Evolutionary conservation across 371 early-diverging fungal genomes (phyloP), one percentile per base, ranked within the genome.

Genomic region (Apophysomyces ossiformis): DNA sequence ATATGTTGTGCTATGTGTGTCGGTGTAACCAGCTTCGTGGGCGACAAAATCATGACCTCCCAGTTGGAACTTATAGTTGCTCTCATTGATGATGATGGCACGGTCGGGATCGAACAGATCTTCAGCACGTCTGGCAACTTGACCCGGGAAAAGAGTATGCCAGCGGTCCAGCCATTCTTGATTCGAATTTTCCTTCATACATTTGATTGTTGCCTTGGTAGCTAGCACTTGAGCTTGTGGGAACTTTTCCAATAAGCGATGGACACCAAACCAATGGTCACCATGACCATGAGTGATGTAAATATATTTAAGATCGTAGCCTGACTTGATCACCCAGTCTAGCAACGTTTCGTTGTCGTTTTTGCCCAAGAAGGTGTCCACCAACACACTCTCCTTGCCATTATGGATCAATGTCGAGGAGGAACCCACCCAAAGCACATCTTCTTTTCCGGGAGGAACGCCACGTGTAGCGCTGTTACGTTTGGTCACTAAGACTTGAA

Each of bases 131-230:
- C 21, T 16, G 21, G 54, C 32, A 3, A 50, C 54, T 21, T 50
- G 54, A 7, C 35, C 54, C 5, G 54, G 54, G 21, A 50, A 50
- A 5, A 50, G 21, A 5, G 7, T 21, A 4, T 21, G 16, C 54
- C 54, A 50, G 5, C n/a, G 54, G 21, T 21, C 54, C 7, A 50
- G 54, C 54, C 54, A 50, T 50, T 50, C 54, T 50, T 50, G 54
- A 16, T 16, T 5, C 9, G 21, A 32, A 50, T 50, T 50, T 50
- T 50, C 54, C 21, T 50, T 50, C 54, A 50, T 50, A 21, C 54
- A 50, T 21, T 50, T 26, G 11, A 50, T 50, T 4, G 54, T 50
- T 1, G 54, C 54, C 11, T 50, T 16, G 16, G 54, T 32, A 16
- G 54, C 21, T 11, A 50, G 21, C 21, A 50, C 54, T 21, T 50